A percentile compares a stretch with the other conserved stretches of the same genome.
phyloP scores from a whole-genome alignment of 1,284 basidiomycete genomes.

The Ganoderma multipileum region DNA sequence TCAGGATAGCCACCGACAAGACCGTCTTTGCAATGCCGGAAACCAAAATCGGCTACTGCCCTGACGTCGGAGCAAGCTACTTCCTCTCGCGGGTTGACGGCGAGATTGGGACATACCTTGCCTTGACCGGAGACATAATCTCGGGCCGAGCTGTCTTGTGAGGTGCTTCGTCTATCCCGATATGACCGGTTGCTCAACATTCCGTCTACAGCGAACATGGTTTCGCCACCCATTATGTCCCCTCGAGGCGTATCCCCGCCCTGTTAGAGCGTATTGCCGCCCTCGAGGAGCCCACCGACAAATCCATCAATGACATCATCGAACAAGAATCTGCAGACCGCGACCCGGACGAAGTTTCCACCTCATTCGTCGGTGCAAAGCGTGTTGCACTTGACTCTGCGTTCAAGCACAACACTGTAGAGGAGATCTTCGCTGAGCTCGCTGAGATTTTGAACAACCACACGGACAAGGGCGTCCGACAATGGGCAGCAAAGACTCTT shows the following conservation, averaged over 20 bases:
- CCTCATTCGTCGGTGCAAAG: slow-evolving; percentile 65
- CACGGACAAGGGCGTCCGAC: slow-evolving; percentile 53
- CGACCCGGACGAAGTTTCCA: slow-evolving; percentile 60
- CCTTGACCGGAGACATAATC: slow-evolving; percentile 83
- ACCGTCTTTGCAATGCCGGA: slow-evolving; percentile 98
- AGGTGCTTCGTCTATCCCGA: slow-evolving; percentile 41
- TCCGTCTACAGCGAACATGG: slow-evolving; percentile 75
- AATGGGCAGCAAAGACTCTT: slow-evolving; percentile 81
- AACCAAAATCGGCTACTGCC: slow-evolving; percentile 89
- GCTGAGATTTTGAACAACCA: slow-evolving; percentile 50
- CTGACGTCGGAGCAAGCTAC: slow-evolving; percentile 93
- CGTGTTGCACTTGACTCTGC: slow-evolving; percentile 81
- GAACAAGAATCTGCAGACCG: slow-evolving; percentile 73
- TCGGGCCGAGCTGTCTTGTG: slow-evolving; percentile 86
- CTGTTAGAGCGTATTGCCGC: slow-evolving; percentile 69
- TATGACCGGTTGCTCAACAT: slow-evolving; percentile 14
- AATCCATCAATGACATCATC: slow-evolving; percentile 63
- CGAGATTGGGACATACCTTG: slow-evolving; percentile 91
- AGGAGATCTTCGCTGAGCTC: slow-evolving; percentile 73
- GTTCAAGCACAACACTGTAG: slow-evolving; percentile 75
- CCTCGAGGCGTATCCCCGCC: slow-evolving; percentile 74
- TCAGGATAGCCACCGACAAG: slow-evolving; percentile 94
- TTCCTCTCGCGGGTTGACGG: slow-evolving; percentile 94
- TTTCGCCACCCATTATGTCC: slow-evolving; percentile 90
- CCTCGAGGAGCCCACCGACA: slow-evolving; percentile 59